Evolutionary conservation across 768 basidiomycete genomes (phyloP).

Genomic region (Russula brevipes): DNA sequence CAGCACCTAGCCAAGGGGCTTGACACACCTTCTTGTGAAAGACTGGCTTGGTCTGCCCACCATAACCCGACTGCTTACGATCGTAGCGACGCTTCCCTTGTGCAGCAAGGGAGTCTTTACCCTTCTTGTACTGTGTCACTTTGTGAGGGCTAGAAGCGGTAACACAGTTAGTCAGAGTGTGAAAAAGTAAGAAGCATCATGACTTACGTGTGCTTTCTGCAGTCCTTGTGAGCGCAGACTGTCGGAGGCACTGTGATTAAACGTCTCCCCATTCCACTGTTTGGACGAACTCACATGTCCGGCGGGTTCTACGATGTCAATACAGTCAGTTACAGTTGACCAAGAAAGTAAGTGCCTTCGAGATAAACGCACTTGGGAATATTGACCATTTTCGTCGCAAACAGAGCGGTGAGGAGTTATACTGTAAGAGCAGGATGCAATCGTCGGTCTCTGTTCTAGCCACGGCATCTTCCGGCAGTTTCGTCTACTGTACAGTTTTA

Average conservation of each 20-base stretch:
- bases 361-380: conserved; percentile 73
- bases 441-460: too few relatives aligned
- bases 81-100: conserved; percentile 99
- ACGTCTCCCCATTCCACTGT: not conserved
- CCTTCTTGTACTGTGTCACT: conserved; percentile 99
- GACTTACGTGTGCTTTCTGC: conserved; percentile 94
- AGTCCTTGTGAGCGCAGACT: conserved; percentile 96
- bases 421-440: not conserved
- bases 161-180: conserved; percentile 5
- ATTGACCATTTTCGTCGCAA: conserved; percentile 75
- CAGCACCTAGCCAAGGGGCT: not conserved
- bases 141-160: conserved; percentile 75
- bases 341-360: not conserved
- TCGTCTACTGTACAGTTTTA: conserved; percentile 16
- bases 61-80: conserved; percentile 97
- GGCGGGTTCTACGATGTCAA: conserved; percentile 66
- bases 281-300: conserved; percentile 73
- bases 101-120: conserved; percentile 95
- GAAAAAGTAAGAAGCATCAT: not conserved
- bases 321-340: not conserved
- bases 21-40: conserved; percentile 98
- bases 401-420: not conserved
- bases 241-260: conserved; percentile 22
- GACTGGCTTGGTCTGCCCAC: conserved; percentile 99
- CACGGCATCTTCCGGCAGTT: conserved; percentile 12